Evolutionary conservation across 2,329 filamentous ascomycete species (phyloP), one percentile per base, ranked within the genome.

Genomic region (Penicillium sp.): DNA sequence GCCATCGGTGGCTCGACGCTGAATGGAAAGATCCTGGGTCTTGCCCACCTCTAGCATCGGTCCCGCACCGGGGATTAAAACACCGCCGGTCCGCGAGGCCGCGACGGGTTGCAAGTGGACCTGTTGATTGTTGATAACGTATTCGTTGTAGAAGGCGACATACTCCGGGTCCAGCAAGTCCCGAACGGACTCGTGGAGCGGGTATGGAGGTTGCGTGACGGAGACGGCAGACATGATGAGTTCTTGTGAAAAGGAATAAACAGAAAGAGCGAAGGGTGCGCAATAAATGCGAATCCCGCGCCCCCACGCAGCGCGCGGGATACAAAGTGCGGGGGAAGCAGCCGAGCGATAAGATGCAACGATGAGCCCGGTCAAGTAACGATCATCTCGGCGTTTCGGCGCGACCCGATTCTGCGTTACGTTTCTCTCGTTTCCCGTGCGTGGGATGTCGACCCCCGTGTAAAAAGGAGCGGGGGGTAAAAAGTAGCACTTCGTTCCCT

Each of bases 61-160:
- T 0, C 80, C 79, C 8, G 74, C 76, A 13, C 80, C 79, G 5
- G 79, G 78, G 31, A 82, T 79, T 13, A 81, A 65, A n/a, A 75
- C 71, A 8, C 79, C 79, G 47, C 76, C 76, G 18, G 74, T 71
- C 16, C 81, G 72, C 0, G 80, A 82, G 0, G 74, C 78, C 20
- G 71, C 71, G 9, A 84, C 70, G 1, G 81, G 78, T 51, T 81
- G 80, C 13, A 77, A 69, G 60, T 84, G 81, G 2, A 81, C 80
- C 60, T 80, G 79, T 55, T 79, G 78, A 46, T 75, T 71, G 64
- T 79, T 70, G 56, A 77, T 66, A 41, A 81, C 69, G 62, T 80
- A 68, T 55, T 76, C 60, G 60, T 81, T 80, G 67, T 82, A 81
- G 64, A 81, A 81, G 11, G 64, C 71, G 43, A 74, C 75, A 58